Conservation (phyloP, 2,329 filamentous ascomycete genomes). For the Fusarium multiceps region DNA sequence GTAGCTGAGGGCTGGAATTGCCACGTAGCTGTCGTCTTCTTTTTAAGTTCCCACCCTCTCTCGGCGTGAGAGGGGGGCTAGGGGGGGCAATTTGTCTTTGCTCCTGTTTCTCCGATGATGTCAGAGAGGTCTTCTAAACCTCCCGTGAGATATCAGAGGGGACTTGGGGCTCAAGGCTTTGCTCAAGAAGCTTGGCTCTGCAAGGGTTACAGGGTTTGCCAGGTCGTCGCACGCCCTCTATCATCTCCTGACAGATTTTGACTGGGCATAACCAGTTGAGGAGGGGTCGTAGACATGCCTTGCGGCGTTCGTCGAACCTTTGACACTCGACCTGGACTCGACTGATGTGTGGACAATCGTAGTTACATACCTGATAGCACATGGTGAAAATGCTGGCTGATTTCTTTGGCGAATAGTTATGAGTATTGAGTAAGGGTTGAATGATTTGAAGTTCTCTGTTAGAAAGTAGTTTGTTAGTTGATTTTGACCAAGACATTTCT, state of each 20-base stretch:
- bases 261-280: conserved; percentile 10
- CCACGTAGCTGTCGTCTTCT: neutral
- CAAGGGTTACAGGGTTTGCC: conserved; percentile 16
- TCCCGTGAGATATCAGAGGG: neutral
- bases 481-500: neutral
- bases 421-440: neutral
- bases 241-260: neutral
- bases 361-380: conserved; percentile 40
- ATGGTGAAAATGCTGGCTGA: conserved; percentile 8
- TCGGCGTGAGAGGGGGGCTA: neutral
- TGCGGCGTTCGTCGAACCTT: neutral
- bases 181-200: neutral
- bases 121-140: neutral
- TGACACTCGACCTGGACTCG: conserved; percentile 16
- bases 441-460: neutral
- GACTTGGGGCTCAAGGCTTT: neutral
- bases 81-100: neutral
- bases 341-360: conserved; percentile 38
- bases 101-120: neutral
- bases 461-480: neutral
- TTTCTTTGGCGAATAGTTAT: neutral
- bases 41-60: neutral
- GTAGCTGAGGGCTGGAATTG: neutral
- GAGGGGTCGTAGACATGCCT: conserved; percentile 1
- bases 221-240: neutral